Evolutionary conservation across 257 asterid genomes (phyloP), one percentile per base, ranked within the genome.

Genomic region (Mentha longifolia): DNA sequence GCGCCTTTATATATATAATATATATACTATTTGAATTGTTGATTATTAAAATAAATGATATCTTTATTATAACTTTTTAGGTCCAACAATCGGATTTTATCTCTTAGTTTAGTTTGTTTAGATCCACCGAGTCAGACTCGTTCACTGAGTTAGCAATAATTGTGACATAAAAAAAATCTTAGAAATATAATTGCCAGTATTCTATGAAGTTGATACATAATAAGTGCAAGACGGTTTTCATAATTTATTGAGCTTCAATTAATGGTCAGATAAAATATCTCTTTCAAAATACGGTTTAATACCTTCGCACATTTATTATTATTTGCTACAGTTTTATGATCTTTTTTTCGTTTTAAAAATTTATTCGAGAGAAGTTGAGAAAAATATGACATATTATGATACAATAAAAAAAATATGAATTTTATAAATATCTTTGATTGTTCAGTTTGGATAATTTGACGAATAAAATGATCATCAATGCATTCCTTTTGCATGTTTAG

Each of bases 201-300:
- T 54, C 60, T 20, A 30, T 33, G 6, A 31, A 33, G 13, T 31
- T 59, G 20, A 54, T 35, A 22, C 15, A 8, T 15, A 35, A 6
- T 35, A n/a, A 59, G 65, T 59, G 31, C 65, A 31, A 42, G 31
- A 60, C 22, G 20, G 30, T 60, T 33, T 31, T 33, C 12, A 15
- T 59, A 59, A 31, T 15, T 59, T 6, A 59, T 59, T 59, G 25
- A 59, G 2, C 25, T 59, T 14, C 25, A 15, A 59, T 59, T 30
- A 33, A 30, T 14, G 30, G 41, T 57, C 61, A 22, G 42, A 25
- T 28, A 12, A 25, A 1, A 57, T 25, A 25, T 57, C 62, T 12
- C 62, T 57, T 57, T 57, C 62, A 57, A 25, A 55, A 54, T 10
- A 20, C 61, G 61, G 22, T 55, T 25, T 56, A 55, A 11, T 14